Evolutionary conservation across 164 flowering plant genomes (phyloP).

Genomic region (Vitis amurensis): DNA sequence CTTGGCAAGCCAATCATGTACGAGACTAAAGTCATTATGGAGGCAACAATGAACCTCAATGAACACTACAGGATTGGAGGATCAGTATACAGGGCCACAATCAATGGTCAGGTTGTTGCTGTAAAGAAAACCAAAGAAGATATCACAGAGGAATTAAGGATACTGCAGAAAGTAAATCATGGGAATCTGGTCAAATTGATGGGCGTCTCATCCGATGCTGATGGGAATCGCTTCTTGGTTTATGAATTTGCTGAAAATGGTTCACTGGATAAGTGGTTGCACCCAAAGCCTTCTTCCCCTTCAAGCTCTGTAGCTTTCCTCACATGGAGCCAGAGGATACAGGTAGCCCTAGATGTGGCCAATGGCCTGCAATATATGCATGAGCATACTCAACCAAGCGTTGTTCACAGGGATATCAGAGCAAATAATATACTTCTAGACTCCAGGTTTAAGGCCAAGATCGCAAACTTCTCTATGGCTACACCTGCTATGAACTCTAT

Average conservation of each 20-base stretch:
- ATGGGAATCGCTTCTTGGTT: slow-evolving; percentile 49
- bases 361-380: slow-evolving; percentile 58
- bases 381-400: slow-evolving; percentile 45
- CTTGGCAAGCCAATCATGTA: slow-evolving; percentile 53
- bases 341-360: slow-evolving; percentile 58
- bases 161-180: slow-evolving; percentile 67
- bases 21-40: slow-evolving; percentile 43
- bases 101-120: slow-evolving; percentile 45
- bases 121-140: slow-evolving; percentile 52
- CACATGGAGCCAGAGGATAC: slow-evolving; percentile 42
- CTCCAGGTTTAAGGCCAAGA: slow-evolving; percentile 61
- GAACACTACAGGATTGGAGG: slow-evolving; percentile 49
- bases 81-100: slow-evolving; percentile 51
- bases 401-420: slow-evolving; percentile 42
- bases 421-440: slow-evolving; percentile 48
- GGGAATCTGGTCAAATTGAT: slow-evolving; percentile 58
- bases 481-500: slow-evolving; percentile 25
- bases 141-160: slow-evolving; percentile 53
- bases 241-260: slow-evolving; percentile 72
- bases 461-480: slow-evolving; percentile 59
- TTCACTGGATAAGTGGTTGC: slow-evolving; percentile 57
- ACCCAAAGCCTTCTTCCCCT: slow-evolving; percentile 27
- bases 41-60: slow-evolving; percentile 56
- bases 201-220: slow-evolving; percentile 44
- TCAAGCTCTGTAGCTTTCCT: slow-evolving; percentile 30